Percentiles rank a stretch among this genome's conserved stretches.
Evolutionary conservation across 2,329 filamentous ascomycete genomes (phyloP).

Genomic region (Dendrostoma leiphaemia): DNA sequence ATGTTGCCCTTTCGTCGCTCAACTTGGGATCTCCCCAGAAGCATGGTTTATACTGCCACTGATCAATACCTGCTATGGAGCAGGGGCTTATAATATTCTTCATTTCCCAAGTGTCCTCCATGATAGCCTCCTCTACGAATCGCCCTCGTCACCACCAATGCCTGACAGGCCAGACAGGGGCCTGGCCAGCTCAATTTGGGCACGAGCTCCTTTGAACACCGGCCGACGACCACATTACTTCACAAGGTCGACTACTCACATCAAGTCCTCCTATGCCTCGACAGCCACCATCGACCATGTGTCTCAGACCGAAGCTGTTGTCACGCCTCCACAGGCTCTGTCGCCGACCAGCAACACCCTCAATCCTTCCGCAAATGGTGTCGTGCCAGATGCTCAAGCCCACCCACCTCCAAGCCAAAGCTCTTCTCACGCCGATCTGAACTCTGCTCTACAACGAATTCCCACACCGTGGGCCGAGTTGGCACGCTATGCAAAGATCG

Average conservation of each 20-base stretch:
- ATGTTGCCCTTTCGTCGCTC: too few species aligned
- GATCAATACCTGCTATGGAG: too few species aligned
- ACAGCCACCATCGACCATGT: not conserved
- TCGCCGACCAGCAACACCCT: not conserved
- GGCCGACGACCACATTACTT: constrained; percentile 11
- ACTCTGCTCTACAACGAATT: constrained; percentile 7
- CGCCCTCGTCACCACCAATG: not conserved
- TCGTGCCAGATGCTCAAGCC: not conserved
- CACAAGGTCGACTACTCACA: not conserved
- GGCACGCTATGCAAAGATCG: constrained; percentile 58
- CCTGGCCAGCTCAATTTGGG: constrained; percentile 16
- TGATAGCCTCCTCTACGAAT: not conserved
- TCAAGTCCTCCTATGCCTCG: not conserved
- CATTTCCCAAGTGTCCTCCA: not conserved
- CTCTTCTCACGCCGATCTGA: not conserved
- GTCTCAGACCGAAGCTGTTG: not conserved
- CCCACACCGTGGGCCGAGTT: constrained; percentile 38
- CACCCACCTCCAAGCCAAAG: not conserved
- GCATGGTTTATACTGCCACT: too few species aligned
- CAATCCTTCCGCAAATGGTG: not conserved
- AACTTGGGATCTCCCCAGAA: too few species aligned
- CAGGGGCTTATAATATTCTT: too few species aligned
- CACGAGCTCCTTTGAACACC: constrained; percentile 9
- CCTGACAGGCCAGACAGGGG: constrained; percentile 2
- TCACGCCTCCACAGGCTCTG: not conserved